A percentile compares a stretch with the other conserved stretches of the same genome.
phyloP scores from a whole-genome alignment of 106 monocot genomes.

The Dioscorea dumetorum region DNA sequence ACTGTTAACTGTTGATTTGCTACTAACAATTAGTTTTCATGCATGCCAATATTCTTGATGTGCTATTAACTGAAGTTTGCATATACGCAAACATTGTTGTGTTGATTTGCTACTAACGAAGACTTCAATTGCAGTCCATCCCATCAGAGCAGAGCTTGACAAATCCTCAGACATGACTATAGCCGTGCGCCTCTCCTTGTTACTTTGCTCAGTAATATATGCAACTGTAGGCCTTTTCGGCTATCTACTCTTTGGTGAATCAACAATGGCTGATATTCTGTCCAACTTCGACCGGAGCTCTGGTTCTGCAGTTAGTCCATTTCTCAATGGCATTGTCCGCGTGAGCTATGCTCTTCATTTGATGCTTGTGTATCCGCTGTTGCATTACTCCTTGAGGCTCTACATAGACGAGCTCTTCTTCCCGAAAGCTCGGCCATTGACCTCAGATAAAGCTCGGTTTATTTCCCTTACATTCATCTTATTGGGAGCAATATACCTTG shows the following conservation, averaged over 20 bases:
- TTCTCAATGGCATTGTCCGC: slow-evolving; percentile 55
- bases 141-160: slow-evolving; percentile 58
- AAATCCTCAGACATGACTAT: slow-evolving; percentile 61
- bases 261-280: slow-evolving; percentile 80
- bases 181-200: slow-evolving; percentile 68
- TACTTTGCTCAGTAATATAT: slow-evolving; percentile 76
- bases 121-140: slow-evolving; percentile 51
- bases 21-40: no score
- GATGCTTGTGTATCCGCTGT: slow-evolving; percentile 73
- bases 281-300: slow-evolving; percentile 62
- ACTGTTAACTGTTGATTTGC: no score
- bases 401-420: slow-evolving; percentile 77
- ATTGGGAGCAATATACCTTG: slow-evolving; percentile 42
- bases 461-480: slow-evolving; percentile 34
- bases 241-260: slow-evolving; percentile 84
- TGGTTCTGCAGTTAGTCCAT: slow-evolving; percentile 22
- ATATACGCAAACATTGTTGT: no score
- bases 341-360: slow-evolving; percentile 90
- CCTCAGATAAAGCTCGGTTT: slow-evolving; percentile 35
- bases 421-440: slow-evolving; percentile 21
- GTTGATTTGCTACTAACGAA: no score
- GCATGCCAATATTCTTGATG: no score
- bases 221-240: slow-evolving; percentile 59
- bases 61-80: no score
- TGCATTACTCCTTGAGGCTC: slow-evolving; percentile 75